Evolutionary conservation across 164 flowering plant species (phyloP).

Genomic region (Taxillus chinensis): DNA sequence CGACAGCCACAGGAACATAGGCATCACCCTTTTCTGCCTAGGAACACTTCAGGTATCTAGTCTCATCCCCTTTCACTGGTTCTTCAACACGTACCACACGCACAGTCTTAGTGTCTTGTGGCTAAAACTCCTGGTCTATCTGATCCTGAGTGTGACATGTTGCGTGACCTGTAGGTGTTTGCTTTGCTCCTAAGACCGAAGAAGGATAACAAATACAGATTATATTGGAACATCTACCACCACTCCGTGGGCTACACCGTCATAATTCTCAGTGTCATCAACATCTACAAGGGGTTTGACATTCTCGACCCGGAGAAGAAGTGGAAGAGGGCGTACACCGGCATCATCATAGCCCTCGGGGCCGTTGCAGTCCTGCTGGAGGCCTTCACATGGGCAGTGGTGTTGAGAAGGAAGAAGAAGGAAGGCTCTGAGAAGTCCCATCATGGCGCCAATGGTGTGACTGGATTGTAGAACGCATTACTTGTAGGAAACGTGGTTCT

Average conservation of each 20-base stretch:
- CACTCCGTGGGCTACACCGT: constrained; percentile 58
- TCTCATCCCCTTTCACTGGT: too few relatives aligned
- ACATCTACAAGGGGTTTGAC: constrained; percentile 62
- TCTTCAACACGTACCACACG: too few relatives aligned
- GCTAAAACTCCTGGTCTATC: too few relatives aligned
- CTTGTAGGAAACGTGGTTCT: background rate
- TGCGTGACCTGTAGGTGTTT: background rate
- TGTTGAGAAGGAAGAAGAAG: constrained; percentile 44
- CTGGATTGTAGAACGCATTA: constrained; percentile 8
- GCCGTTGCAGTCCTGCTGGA: constrained; percentile 44
- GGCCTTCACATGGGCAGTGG: constrained; percentile 55
- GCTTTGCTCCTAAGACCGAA: constrained; percentile 32
- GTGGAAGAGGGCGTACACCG: constrained; percentile 44
- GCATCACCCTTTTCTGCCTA: constrained; percentile 39
- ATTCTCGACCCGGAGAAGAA: constrained; percentile 45
- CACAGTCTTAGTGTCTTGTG: too few relatives aligned
- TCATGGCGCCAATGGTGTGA: constrained; percentile 15
- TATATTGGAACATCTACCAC: constrained; percentile 80
- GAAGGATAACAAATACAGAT: constrained; percentile 59
- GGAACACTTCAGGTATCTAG: constrained; percentile 49
- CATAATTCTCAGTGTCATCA: constrained; percentile 54
- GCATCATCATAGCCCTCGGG: constrained; percentile 30
- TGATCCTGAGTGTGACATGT: too few relatives aligned
- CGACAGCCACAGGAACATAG: constrained; percentile 34
- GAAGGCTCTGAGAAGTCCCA: constrained; percentile 36